Evolutionary conservation across 1,284 basidiomycete genomes (phyloP).

Genomic region (Agroathelia rolfsii): DNA sequence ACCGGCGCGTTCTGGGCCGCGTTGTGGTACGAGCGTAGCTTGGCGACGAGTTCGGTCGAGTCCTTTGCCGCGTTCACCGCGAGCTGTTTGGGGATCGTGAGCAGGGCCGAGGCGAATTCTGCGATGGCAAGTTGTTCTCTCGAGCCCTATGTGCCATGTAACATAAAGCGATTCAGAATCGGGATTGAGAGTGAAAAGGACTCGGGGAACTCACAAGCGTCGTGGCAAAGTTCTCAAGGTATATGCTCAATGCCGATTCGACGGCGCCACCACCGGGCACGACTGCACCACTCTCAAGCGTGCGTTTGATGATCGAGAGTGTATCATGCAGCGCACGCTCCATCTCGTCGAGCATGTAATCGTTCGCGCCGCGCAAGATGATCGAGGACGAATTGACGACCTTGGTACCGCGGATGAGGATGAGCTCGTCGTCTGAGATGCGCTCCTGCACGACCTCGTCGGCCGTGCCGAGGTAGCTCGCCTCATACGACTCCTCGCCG

Average conservation of each 20-base stretch:
- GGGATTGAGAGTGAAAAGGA: slow-evolving; percentile 1
- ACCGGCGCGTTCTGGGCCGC: slow-evolving; percentile 87
- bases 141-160: slow-evolving; percentile 63
- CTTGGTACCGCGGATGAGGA: slow-evolving; percentile 96
- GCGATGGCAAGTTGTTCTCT: slow-evolving; percentile 98
- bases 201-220: slow-evolving; percentile 60
- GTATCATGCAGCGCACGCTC: slow-evolving; percentile 95
- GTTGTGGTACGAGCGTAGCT: slow-evolving; percentile 95
- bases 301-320: slow-evolving; percentile 92
- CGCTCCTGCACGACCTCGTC: slow-evolving; percentile 97
- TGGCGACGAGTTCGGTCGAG: slow-evolving; percentile 95
- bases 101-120: slow-evolving; percentile 89
- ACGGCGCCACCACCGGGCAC: slow-evolving; percentile 98
- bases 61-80: slow-evolving; percentile 99
- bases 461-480: slow-evolving; percentile 80
- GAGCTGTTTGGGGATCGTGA: slow-evolving; percentile 94
- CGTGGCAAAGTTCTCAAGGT: slow-evolving; percentile 98
- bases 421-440: slow-evolving; percentile 97
- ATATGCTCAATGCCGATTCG: slow-evolving; percentile 94
- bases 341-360: slow-evolving; percentile 99
- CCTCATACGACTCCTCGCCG: slow-evolving; percentile 96
- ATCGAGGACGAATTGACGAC: slow-evolving; percentile 91
- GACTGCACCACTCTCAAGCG: slow-evolving; percentile 90
- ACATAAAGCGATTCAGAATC: slow-evolving; percentile 6
- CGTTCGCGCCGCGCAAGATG: slow-evolving; percentile 93